phyloP scores from a whole-genome alignment of 169 alveolate genomes.

The Cryptosporidium baileyi region DNA sequence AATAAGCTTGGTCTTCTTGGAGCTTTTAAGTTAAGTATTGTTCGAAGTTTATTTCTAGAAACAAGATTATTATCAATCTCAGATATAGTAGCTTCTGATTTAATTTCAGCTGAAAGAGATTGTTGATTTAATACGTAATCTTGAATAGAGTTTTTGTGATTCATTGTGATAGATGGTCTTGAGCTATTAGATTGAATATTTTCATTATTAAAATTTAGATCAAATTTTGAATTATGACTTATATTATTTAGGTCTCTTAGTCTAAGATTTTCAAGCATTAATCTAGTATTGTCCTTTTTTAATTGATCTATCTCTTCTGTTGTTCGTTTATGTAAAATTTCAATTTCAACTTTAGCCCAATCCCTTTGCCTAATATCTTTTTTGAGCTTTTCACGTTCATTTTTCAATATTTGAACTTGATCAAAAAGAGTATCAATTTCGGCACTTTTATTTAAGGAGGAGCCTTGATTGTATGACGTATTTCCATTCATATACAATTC shows the following conservation, averaged over 20 bases:
- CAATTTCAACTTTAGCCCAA: slow-evolving; percentile 61
- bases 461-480: not conserved
- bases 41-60: not conserved
- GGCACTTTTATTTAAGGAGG: not conserved
- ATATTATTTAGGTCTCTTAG: not conserved
- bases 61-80: not conserved
- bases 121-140: too few relatives aligned
- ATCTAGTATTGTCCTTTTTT: slow-evolving; percentile 56
- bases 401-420: slow-evolving; percentile 42
- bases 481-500: too few relatives aligned
- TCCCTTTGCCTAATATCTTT: slow-evolving; percentile 68
- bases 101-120: slow-evolving; percentile 1
- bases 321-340: slow-evolving; percentile 12
- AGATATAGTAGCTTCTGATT: not conserved
- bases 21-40: slow-evolving; percentile 18
- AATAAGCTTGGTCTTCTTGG: slow-evolving; percentile 58
- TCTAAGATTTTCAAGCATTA: slow-evolving; percentile 67
- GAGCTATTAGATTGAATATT: not conserved
- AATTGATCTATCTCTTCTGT: slow-evolving; percentile 28
- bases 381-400: slow-evolving; percentile 47
- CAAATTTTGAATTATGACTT: not conserved
- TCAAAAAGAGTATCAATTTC: slow-evolving; percentile 39
- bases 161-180: slow-evolving; percentile 40
- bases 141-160: too few relatives aligned
- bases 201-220: not conserved